Conservation (phyloP, 331 rosid genomes). For the Phaseolus coccineus region DNA sequence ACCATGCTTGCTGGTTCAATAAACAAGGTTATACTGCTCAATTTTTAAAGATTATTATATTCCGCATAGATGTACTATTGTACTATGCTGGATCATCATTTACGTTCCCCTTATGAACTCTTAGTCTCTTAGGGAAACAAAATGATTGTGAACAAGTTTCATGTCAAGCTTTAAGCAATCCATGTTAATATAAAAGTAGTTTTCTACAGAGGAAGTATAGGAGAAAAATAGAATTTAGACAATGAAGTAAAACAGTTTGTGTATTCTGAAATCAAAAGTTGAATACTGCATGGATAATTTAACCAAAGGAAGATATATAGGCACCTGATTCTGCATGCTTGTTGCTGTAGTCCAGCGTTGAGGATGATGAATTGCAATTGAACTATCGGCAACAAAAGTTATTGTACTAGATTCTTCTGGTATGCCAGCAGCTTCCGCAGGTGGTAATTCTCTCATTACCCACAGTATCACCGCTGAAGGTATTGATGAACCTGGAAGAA, state of each 20-base stretch:
- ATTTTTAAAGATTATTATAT: constrained; percentile 25
- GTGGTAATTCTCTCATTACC: constrained; percentile 90
- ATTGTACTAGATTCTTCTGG: constrained; percentile 69
- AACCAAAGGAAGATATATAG: constrained; percentile 32
- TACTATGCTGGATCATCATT: constrained; percentile 22
- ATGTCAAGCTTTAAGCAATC: constrained; percentile 37
- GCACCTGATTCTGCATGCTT: constrained; percentile 76
- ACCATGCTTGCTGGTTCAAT: constrained; percentile 21
- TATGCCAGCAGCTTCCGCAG: constrained; percentile 50
- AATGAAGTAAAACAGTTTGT: background rate
- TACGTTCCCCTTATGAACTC: constrained; percentile 32
- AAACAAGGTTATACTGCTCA: background rate
- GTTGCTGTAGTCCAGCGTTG: constrained; percentile 75
- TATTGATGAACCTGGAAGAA: constrained; percentile 77
- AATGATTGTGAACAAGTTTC: constrained; percentile 36
- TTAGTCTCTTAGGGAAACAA: constrained; percentile 24
- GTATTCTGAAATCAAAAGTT: constrained; percentile 4
- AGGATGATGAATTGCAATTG: constrained; percentile 61
- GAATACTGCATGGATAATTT: constrained; percentile 29
- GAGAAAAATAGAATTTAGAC: constrained; percentile 18
- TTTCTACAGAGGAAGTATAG: constrained; percentile 15
- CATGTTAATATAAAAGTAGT: constrained; percentile 13
- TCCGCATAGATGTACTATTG: constrained; percentile 1
- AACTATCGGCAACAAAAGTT: constrained; percentile 63
- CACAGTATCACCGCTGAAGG: constrained; percentile 85